Base-by-base conservation (phyloP, 139 green algal genomes). In the Tetradesmus lagerheimii region DNA sequence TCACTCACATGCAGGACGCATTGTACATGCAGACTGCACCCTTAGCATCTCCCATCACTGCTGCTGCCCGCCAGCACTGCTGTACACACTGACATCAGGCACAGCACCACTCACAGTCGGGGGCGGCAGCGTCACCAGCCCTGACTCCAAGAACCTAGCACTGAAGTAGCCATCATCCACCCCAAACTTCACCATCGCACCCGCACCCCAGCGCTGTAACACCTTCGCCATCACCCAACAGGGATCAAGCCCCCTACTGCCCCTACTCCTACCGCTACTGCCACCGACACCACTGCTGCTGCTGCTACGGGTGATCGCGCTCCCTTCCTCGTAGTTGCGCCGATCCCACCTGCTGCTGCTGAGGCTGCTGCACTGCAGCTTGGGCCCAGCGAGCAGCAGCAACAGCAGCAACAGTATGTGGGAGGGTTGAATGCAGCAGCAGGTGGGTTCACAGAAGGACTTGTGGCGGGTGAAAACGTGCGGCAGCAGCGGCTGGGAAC, bases 151-250 rank as follows among this genome's bases (percentile, higher is more conserved):
- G 14, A 67, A 34, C 79, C 79, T 34, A 18, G 39, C 79, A 85
- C 53, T 85, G 25, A 85, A 66, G 31, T 85, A 85, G 27, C 34
- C 41, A 31, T 67, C 31, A 71, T 74, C 45, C 45, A 86, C 80
- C 16, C 80, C 80, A 71, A 86, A 74, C 80, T 41, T 71, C 6
- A n/a, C 15, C 80, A 86, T 34, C 16, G 45, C 80, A 23, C 23
- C 80, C 16, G 29, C n/a, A n/a, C 80, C 80, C 80, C 80, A 86
- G n/a, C 80, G 31, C 45, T 86, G 45, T 14, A 41, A 1, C 1
- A 86, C 18, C 80, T 45, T 43, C 12, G 31, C 12, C 80, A 39
- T 41, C 0, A 86, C 47, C 80, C 80, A 86, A 8, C 20, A 23
- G 3, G 57, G 57, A 31, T 71, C 57, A 45, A 74, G 80, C 11